Percentiles rank a stretch among this genome's conserved stretches.
phyloP scores from a whole-genome alignment of 1,284 basidiomycete genomes.

The Ceratobasidium sp. region DNA sequence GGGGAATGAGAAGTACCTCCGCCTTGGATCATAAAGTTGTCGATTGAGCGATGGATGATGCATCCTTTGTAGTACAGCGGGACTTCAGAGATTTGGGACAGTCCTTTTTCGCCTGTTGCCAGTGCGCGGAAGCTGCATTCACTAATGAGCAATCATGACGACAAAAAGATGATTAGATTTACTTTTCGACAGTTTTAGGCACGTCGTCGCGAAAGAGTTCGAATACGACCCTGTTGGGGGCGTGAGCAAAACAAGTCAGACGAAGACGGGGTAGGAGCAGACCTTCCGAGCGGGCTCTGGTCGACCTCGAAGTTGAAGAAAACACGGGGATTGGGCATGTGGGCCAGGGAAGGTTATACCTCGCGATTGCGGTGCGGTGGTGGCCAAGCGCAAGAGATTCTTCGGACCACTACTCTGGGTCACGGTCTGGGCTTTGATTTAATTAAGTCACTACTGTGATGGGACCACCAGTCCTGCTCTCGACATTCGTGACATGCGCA shows the following conservation, averaged over 20 bases:
- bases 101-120: constrained; percentile 87
- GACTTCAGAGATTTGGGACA: constrained; percentile 67
- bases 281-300: constrained; percentile 68
- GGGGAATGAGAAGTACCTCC: constrained; percentile 62
- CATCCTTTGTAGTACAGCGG: constrained; percentile 86
- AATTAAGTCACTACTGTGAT: too few relatives aligned
- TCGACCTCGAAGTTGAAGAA: constrained; percentile 74
- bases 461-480: too few relatives aligned
- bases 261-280: constrained; percentile 42
- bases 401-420: background rate
- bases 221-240: constrained; percentile 71
- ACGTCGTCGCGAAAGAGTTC: constrained; percentile 81
- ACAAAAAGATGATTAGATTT: constrained; percentile 47
- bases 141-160: constrained; percentile 26
- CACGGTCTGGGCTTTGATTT: constrained; percentile 5
- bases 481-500: constrained; percentile 69
- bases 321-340: constrained; percentile 60
- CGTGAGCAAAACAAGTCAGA: background rate
- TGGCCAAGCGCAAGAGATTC: too few relatives aligned
- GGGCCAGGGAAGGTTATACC: background rate
- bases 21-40: constrained; percentile 89
- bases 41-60: constrained; percentile 82
- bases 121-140: constrained; percentile 85
- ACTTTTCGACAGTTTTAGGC: constrained; percentile 91
- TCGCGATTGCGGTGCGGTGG: constrained; percentile 10